Evolutionary conservation across 2,329 filamentous ascomycete species (phyloP), one percentile per base, ranked within the genome.

Genomic region (Fusarium irregulare): DNA sequence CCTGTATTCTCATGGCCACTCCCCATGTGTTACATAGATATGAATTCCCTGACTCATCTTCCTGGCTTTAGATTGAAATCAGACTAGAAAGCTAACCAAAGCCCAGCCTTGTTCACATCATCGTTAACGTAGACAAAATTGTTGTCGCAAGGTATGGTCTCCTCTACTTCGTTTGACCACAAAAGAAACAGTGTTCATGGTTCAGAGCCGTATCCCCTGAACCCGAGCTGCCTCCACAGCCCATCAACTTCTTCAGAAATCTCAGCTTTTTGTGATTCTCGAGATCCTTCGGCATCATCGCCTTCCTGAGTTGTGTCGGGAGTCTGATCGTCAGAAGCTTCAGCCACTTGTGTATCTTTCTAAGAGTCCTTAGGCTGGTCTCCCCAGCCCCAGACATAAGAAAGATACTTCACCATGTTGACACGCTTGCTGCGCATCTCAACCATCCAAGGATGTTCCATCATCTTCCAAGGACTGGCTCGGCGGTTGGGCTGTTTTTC

Each of bases 401-500:
- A 90, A 63, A 99, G 87, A 81, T 98, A 99, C 76, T 94, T 92
- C 71, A 89, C 89, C 94, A 99, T 98, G 81, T 98, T 98, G 79
- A 99, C 96, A 74, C 96, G 93, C 85, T 98, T 98, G 57, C 89
- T 87, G 76, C 91, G 92, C 93, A 98, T 98, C 77, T 99, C 96
- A 44, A 93, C 85, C 91, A 99, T 97, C 96, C 96, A 99, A 3
- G 96, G 96, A 82, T 99, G 96, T 78, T 99, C 96, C 70, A 97
- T 88, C 94, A 99, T 99, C 76, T 95, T 93, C 96, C 96, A 99
- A 14, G 96, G 96, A 64, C 93, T 97, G 30, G 95, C 96, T 78
- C 96, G 88, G 76, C 94, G 89, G 61, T 87, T 87, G 21, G 93
- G 91, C 74, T 98, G 93, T 82, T 99, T 99, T 81, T 99, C 96